These are phyloP conservation scores for Saraca asoca DNA, from an alignment of 331 rosid genomes.

Conservation along the genomic window DNA sequence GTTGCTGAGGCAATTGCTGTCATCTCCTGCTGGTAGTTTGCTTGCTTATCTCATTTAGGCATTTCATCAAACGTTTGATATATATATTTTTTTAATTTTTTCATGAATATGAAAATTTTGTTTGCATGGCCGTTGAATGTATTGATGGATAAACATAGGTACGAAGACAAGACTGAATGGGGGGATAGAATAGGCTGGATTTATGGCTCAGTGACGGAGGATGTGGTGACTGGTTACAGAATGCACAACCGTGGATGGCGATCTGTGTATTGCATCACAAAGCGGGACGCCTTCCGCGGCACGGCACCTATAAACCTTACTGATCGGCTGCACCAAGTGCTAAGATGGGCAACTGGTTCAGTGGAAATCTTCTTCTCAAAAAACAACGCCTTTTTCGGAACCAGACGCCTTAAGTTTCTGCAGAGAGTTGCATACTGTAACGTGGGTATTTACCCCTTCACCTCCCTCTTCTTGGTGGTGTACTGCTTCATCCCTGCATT, in stretches of 20 bases:
- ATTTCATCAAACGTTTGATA: background rate
- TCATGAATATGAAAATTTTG: background rate
- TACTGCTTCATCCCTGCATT: constrained; percentile 82
- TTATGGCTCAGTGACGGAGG: constrained; percentile 84
- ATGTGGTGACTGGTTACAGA: constrained; percentile 76
- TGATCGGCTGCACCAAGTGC: constrained; percentile 75
- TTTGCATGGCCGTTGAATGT: background rate
- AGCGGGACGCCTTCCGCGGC: constrained; percentile 77
- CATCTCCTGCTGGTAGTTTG: constrained; percentile 71
- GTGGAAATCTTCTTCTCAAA: constrained; percentile 80
- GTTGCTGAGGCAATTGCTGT: constrained; percentile 84
- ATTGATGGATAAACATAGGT: constrained; percentile 45
- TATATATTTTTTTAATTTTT: background rate
- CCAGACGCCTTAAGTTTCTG: constrained; percentile 71
- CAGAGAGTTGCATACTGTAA: constrained; percentile 77
- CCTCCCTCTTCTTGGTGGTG: constrained; percentile 60
- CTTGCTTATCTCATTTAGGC: background rate
- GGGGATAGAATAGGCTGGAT: constrained; percentile 84
- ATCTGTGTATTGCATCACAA: constrained; percentile 74
- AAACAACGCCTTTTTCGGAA: constrained; percentile 68
- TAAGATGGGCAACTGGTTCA: constrained; percentile 84
- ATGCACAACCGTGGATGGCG: constrained; percentile 94
- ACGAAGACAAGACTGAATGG: constrained; percentile 85
- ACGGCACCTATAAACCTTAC: constrained; percentile 83
- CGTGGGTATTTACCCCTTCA: constrained; percentile 77